phyloP scores from a whole-genome alignment of 129 eudicot genomes.

The Flaveria ramosissima region DNA sequence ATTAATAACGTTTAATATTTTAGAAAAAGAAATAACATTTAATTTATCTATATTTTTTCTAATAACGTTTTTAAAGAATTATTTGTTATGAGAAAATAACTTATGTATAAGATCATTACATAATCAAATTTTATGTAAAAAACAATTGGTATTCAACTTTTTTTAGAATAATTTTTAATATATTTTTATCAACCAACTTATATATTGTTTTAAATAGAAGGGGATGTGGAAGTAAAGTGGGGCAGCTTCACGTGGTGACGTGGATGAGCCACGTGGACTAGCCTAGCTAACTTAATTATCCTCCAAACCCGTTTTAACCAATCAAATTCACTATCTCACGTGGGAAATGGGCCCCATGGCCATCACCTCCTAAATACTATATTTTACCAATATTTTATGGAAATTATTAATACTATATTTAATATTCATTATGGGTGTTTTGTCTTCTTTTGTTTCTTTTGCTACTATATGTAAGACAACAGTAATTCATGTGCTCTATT shows the following conservation, averaged over 20 bases:
- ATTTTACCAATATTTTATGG: not conserved
- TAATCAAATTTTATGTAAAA: too few relatives aligned
- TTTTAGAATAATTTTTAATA: too few relatives aligned
- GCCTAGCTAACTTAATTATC: conserved; percentile 33
- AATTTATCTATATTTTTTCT: too few relatives aligned
- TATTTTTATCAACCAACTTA: too few relatives aligned
- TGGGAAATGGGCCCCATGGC: conserved; percentile 44
- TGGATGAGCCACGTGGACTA: conserved; percentile 42
- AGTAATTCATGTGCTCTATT: too few relatives aligned
- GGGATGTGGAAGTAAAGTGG: not conserved
- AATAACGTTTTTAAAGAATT: too few relatives aligned
- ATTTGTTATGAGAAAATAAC: too few relatives aligned
- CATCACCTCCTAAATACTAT: conserved; percentile 11
- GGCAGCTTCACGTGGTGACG: conserved; percentile 36
- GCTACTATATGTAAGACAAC: not conserved
- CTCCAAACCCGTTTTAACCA: conserved; percentile 50
- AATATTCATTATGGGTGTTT: conserved; percentile 35
- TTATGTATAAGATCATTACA: too few relatives aligned
- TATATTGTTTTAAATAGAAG: too few relatives aligned
- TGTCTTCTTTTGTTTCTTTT: conserved; percentile 14
- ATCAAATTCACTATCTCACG: conserved; percentile 53
- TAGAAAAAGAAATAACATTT: too few relatives aligned
- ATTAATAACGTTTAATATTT: too few relatives aligned
- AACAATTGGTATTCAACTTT: too few relatives aligned
- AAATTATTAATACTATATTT: not conserved